Evolutionary conservation across 208 protist species (phyloP).

Genomic region (Acanthamoeba lenticulata): DNA sequence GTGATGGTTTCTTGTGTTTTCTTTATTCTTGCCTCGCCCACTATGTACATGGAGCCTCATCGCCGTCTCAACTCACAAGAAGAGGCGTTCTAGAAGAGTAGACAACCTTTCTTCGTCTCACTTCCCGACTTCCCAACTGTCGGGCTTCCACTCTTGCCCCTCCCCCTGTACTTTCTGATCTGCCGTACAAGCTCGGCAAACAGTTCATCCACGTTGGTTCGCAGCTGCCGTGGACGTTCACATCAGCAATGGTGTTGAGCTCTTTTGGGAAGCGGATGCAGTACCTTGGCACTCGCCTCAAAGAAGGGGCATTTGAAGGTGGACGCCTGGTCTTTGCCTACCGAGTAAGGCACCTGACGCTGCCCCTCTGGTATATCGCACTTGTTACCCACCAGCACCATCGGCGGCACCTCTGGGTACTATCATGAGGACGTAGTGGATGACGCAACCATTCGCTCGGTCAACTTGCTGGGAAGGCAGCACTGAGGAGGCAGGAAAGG

Average conservation of each 20-base stretch:
- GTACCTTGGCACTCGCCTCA: slow-evolving; percentile 33
- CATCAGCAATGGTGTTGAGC: background rate
- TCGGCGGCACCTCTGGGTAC: background rate
- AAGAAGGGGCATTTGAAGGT: background rate
- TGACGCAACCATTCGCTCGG: background rate
- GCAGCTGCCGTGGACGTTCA: background rate
- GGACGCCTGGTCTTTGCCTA: background rate
- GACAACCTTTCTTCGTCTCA: background rate
- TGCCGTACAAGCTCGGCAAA: background rate
- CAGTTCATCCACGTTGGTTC: slow-evolving; percentile 5
- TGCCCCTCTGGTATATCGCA: background rate
- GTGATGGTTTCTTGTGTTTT: background rate
- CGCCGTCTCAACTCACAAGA: background rate
- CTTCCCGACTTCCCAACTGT: background rate
- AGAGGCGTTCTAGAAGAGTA: background rate
- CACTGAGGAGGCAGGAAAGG: background rate
- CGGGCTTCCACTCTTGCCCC: background rate
- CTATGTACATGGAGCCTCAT: background rate
- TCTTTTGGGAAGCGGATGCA: background rate
- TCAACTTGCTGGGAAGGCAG: background rate
- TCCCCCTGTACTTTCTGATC: background rate
- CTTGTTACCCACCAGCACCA: slow-evolving; percentile 38
- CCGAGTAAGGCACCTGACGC: background rate
- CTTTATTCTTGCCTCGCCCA: background rate
- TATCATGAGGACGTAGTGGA: no score